A percentile compares a stretch with the other conserved stretches of the same genome.
Conservation (phyloP, 495 filamentous ascomycete species). For the Pseudotulostoma volvatum region DNA sequence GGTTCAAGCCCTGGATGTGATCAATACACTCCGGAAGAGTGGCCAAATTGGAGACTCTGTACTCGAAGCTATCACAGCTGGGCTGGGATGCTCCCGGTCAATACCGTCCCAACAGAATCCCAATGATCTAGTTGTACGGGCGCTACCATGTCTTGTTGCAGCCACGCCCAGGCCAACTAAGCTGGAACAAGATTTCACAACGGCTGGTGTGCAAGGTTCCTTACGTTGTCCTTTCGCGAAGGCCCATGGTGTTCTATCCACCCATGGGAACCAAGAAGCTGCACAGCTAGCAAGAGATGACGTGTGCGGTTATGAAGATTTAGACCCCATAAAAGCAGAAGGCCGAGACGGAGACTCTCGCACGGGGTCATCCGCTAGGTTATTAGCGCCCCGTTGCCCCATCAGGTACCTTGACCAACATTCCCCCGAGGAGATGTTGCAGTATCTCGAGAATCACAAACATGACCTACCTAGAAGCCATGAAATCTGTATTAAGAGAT, state of each 20-base stretch:
- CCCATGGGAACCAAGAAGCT: constrained; percentile 8
- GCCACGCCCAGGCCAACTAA: constrained; percentile 19
- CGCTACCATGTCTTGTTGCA: constrained; percentile 20
- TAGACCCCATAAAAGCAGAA: constrained; percentile 33
- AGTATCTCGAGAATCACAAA: constrained; percentile 82
- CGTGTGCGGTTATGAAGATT: constrained; percentile 20
- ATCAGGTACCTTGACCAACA: constrained; percentile 82
- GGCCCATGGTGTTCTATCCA: constrained; percentile 13
- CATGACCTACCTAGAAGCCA: constrained; percentile 83
- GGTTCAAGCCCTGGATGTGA: constrained; percentile 27
- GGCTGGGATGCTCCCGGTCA: constrained; percentile 25
- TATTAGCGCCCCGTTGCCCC: constrained; percentile 51
- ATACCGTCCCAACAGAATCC: constrained; percentile 17
- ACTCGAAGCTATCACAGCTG: constrained; percentile 22
- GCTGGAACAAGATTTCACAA: constrained; percentile 32
- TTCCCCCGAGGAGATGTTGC: constrained; percentile 76
- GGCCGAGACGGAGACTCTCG: constrained; percentile 21
- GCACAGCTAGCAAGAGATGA: constrained; percentile 2
- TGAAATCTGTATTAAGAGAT: constrained; percentile 74
- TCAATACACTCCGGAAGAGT: constrained; percentile 27
- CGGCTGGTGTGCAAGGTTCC: constrained; percentile 24
- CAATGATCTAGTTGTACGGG: not conserved
- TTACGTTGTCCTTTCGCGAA: constrained; percentile 32
- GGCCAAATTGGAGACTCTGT: constrained; percentile 29
- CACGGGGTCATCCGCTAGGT: constrained; percentile 24